Evolutionary conservation across 129 eudicot genomes (phyloP).

Genomic region (Ambrosia trifida): DNA sequence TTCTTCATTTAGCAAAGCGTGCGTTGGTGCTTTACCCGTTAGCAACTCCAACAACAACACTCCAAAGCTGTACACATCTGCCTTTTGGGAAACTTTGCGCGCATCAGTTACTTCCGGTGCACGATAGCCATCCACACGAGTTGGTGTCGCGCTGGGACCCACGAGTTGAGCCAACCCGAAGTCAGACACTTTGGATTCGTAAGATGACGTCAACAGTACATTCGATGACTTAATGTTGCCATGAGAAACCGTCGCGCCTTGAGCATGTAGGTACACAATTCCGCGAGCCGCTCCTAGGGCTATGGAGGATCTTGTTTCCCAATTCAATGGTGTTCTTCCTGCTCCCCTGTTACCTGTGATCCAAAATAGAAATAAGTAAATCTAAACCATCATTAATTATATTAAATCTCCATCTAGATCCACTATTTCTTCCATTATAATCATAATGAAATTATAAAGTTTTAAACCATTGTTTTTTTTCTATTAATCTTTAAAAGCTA

Average conservation of each 20-base stretch:
- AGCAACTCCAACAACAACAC: conserved; percentile 68
- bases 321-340: conserved; percentile 76
- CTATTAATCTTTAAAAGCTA: too few species aligned
- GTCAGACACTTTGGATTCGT: conserved; percentile 83
- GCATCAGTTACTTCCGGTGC: conserved; percentile 84
- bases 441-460: too few species aligned
- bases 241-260: conserved; percentile 62
- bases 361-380: neutral
- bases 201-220: conserved; percentile 61
- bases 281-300: conserved; percentile 95
- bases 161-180: conserved; percentile 76
- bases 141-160: conserved; percentile 58
- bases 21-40: conserved; percentile 84
- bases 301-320: conserved; percentile 69
- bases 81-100: conserved; percentile 68
- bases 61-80: conserved; percentile 84
- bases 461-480: too few species aligned
- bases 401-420: too few species aligned
- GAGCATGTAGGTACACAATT: conserved; percentile 63
- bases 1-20: conserved; percentile 66
- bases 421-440: neutral
- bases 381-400: too few species aligned
- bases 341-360: conserved; percentile 70
- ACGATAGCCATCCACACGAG: conserved; percentile 74
- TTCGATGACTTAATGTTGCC: conserved; percentile 88